Evolutionary conservation across 2,329 filamentous ascomycete species (phyloP), one percentile per base, ranked within the genome.

Genomic region (Cercospora berteroae): DNA sequence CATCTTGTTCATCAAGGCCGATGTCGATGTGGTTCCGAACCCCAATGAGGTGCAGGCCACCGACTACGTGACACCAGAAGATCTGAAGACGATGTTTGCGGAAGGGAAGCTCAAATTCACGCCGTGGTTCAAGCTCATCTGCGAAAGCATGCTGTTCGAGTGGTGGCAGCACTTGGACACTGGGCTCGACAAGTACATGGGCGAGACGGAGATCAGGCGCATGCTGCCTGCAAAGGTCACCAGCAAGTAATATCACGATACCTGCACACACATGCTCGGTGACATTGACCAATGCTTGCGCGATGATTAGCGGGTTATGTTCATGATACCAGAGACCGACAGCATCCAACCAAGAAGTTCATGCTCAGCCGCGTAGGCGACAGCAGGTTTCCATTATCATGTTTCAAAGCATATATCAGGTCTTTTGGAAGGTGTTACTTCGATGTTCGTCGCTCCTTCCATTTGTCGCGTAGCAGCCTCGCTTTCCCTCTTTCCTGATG

Each of bases 51-150:
- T 93, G 58, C 88, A 89, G 76, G 94, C 91, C 72, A 92, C 90
- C 23, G 86, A 89, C 79, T 99, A 96, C 75, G 94, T 97, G 68
- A 89, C 89, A 23, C 86, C 91, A 48, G 89, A 93, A 25, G 89
- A 93, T 74, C 85, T 99, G 72, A 95, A 93, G 85, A 79, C 86
- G 73, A 92, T 94, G 85, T 97, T 99, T 80, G 83, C 89, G 75
- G 90, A 97, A 77, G 88, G 90, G 3, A 85, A 82, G 63, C 85
- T 96, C 74, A 91, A 90, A 75, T 98, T 98, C 80, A 99, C 95
- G 0, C 95, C 95, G 1, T 99, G 95, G 95, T 99, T 99, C 85
- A 97, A 97, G 85, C 89, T 99, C 73, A 98, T 99, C 77, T 99
- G 95, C 86, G 87, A 98, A 80, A 93, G 92, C 59, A 94, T 98